A percentile compares a stretch with the other conserved stretches of the same genome.
phyloP scores from a whole-genome alignment of 352 stramenopile genomes.

The Phytophthora sansomeana region DNA sequence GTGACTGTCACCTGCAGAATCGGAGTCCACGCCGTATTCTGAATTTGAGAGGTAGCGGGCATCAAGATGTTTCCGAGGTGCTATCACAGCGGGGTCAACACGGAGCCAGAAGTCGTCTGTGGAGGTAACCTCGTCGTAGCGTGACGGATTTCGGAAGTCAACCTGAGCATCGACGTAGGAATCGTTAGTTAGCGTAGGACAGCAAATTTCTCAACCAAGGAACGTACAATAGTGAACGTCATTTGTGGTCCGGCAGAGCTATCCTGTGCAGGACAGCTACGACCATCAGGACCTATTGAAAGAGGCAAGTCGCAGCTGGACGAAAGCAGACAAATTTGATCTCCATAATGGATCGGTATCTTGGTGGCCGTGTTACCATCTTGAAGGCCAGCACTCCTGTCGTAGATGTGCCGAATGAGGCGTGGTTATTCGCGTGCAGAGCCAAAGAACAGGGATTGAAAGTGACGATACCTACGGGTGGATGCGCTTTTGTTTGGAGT shows the following conservation, averaged over 20 bases:
- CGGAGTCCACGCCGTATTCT: neutral
- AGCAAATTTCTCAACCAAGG: neutral
- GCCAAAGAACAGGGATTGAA: neutral
- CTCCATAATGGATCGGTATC: constrained; percentile 64
- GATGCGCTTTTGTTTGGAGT: constrained; percentile 21
- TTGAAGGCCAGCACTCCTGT: constrained; percentile 40
- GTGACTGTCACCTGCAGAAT: constrained; percentile 15
- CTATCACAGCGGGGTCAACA: constrained; percentile 39
- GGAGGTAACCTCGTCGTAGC: constrained; percentile 45
- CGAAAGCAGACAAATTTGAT: constrained; percentile 70
- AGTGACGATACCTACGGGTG: constrained; percentile 28
- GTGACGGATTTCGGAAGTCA: constrained; percentile 64
- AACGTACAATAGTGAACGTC: constrained; percentile 66
- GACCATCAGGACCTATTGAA: constrained; percentile 53
- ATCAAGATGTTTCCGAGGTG: constrained; percentile 16
- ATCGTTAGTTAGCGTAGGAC: neutral
- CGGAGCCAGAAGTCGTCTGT: constrained; percentile 68
- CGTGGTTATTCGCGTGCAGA: neutral
- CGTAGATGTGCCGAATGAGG: neutral
- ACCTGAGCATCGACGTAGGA: constrained; percentile 24
- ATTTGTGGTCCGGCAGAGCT: constrained; percentile 54
- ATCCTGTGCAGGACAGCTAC: constrained; percentile 29
- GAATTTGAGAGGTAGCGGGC: constrained; percentile 4
- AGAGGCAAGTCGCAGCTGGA: constrained; percentile 53
- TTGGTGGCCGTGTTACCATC: constrained; percentile 58